phyloP scores from a whole-genome alignment of 768 basidiomycete species.

The Trichaptum fuscoviolaceum region DNA sequence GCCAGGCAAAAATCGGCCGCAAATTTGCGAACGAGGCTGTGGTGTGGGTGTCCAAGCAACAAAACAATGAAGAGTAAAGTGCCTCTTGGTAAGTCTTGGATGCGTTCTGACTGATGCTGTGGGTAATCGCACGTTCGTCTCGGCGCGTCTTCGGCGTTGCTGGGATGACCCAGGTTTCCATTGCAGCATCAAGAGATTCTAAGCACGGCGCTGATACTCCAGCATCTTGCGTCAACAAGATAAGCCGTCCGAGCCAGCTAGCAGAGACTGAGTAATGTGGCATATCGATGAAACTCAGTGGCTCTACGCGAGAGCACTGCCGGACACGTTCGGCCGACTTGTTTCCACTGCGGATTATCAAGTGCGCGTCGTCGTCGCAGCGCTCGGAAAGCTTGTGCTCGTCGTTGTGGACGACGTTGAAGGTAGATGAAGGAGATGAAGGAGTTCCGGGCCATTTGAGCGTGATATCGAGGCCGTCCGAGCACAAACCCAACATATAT shows the following conservation, averaged over 20 bases:
- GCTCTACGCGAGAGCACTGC: background rate
- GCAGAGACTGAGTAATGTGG: background rate
- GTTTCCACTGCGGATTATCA: background rate
- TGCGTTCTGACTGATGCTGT: background rate
- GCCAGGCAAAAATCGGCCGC: background rate
- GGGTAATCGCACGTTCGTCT: background rate
- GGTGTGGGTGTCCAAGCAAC: background rate
- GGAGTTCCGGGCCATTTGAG: background rate
- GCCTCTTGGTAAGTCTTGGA: background rate
- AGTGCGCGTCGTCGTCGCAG: background rate
- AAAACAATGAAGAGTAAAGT: background rate
- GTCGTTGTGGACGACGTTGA: background rate
- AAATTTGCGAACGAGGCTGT: background rate
- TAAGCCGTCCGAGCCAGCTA: background rate
- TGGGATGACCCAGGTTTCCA: background rate
- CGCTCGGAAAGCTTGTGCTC: background rate
- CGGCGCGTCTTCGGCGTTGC: background rate
- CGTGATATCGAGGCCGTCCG: background rate
- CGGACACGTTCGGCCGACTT: background rate
- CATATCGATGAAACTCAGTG: background rate
- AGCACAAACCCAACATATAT: background rate
- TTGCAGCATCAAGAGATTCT: background rate
- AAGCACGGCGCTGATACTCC: background rate
- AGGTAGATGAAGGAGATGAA: background rate
- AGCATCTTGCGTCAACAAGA: background rate